Conservation (phyloP, 2,329 filamentous ascomycete genomes). For the Phialophora chinensis region DNA sequence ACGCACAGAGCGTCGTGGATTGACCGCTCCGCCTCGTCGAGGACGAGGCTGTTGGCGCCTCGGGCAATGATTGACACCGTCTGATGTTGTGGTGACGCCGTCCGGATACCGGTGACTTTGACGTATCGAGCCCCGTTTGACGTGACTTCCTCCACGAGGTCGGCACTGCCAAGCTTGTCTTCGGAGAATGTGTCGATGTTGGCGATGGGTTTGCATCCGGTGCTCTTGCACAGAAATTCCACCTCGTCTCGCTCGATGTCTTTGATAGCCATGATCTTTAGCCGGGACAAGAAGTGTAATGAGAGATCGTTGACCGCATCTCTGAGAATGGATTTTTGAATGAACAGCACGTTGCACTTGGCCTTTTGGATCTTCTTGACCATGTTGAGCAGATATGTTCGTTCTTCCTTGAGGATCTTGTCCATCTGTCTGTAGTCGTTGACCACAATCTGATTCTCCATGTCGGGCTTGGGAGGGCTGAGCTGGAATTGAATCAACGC, state of each 20-base stretch:
- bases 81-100: conserved; percentile 64
- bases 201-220: conserved; percentile 97
- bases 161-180: conserved; percentile 93
- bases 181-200: conserved; percentile 98
- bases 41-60: conserved; percentile 89
- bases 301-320: conserved; percentile 98
- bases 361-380: conserved; percentile 99
- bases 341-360: conserved; percentile 97
- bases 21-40: conserved; percentile 96
- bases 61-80: conserved; percentile 94
- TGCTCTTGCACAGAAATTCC: conserved; percentile 99
- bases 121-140: conserved; percentile 88
- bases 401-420: conserved; percentile 99
- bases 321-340: conserved; percentile 97
- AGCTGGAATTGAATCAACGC: conserved; percentile 98
- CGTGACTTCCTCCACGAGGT: conserved; percentile 90
- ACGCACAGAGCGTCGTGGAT: conserved; percentile 98
- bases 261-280: conserved; percentile 94
- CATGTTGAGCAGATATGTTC: conserved; percentile 96
- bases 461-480: conserved; percentile 96
- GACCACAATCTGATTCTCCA: conserved; percentile 99
- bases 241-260: conserved; percentile 99
- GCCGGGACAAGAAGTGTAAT: conserved; percentile 94
- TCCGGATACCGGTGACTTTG: conserved; percentile 90
- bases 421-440: conserved; percentile 99